Evolutionary conservation across 805 yeast genomes (phyloP).

Genomic region (Starmerella geochares): DNA sequence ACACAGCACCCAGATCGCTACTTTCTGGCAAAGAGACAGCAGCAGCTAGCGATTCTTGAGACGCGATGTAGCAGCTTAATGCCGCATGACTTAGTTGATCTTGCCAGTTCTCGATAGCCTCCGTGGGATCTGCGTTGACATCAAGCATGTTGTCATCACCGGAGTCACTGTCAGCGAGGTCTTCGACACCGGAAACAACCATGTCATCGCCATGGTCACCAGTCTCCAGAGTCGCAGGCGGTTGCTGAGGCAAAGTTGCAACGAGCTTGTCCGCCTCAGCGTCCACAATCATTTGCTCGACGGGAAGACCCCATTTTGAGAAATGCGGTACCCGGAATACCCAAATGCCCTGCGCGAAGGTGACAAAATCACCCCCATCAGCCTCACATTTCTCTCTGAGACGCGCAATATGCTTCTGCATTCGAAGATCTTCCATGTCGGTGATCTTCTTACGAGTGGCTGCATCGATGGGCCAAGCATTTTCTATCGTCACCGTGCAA

Average conservation of each 20-base stretch:
- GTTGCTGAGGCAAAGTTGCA: neutral
- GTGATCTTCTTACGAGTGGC: constrained; percentile 49
- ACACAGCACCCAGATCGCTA: neutral
- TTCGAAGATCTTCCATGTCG: constrained; percentile 60
- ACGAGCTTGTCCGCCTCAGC: constrained; percentile 20
- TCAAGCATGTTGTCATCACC: neutral
- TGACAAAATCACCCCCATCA: constrained; percentile 67
- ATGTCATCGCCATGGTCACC: constrained; percentile 32
- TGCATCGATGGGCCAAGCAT: constrained; percentile 57
- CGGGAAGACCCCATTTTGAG: constrained; percentile 79
- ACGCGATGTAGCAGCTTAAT: neutral
- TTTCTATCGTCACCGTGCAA: constrained; percentile 59
- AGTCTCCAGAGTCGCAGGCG: constrained; percentile 41
- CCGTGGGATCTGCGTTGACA: neutral
- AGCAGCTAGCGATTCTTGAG: constrained; percentile 1
- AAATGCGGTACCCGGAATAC: constrained; percentile 80
- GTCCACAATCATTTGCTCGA: constrained; percentile 25
- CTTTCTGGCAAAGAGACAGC: neutral
- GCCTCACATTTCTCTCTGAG: constrained; percentile 40
- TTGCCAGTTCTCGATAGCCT: neutral
- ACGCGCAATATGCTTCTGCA: constrained; percentile 39
- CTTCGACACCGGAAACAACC: constrained; percentile 17
- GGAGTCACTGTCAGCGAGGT: neutral
- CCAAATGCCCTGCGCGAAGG: constrained; percentile 66
- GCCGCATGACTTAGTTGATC: neutral